Evolutionary conservation across 2,329 filamentous ascomycete genomes (phyloP).

Genomic region (Phyllosticta citriasiana): DNA sequence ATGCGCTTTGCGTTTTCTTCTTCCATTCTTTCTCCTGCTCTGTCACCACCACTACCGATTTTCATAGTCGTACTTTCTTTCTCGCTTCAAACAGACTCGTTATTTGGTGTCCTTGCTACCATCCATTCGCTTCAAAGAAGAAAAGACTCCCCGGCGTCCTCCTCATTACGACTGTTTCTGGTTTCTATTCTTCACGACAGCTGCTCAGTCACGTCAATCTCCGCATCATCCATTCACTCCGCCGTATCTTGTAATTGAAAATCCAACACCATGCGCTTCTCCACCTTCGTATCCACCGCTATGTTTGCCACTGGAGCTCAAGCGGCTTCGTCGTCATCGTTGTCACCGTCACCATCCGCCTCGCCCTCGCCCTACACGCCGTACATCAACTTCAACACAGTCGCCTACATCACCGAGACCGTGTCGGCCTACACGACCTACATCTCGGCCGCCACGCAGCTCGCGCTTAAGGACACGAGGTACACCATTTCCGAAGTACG

Average conservation of each 20-base stretch:
- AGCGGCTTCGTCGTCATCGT: neutral
- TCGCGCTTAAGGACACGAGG: neutral
- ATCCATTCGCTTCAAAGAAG: too few relatives aligned
- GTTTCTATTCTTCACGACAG: neutral
- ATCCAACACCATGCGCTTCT: neutral
- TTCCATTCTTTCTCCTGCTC: too few relatives aligned
- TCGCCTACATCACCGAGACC: neutral
- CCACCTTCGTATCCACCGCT: neutral
- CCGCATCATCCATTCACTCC: neutral
- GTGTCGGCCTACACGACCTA: neutral
- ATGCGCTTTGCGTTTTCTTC: too few relatives aligned
- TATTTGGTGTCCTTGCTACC: too few relatives aligned
- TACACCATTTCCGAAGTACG: neutral
- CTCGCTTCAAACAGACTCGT: too few relatives aligned
- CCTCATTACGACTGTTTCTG: too few relatives aligned
- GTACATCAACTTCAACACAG: neutral
- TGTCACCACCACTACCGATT: too few relatives aligned
- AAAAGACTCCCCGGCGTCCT: too few relatives aligned
- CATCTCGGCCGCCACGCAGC: neutral
- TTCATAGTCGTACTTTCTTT: too few relatives aligned
- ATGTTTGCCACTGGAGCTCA: neutral
- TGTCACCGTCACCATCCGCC: too few relatives aligned
- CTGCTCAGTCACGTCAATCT: neutral
- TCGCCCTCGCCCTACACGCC: neutral
- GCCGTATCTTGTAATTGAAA: neutral